Conservation (phyloP, 2,329 filamentous ascomycete species). For the Aureobasidium lini region DNA sequence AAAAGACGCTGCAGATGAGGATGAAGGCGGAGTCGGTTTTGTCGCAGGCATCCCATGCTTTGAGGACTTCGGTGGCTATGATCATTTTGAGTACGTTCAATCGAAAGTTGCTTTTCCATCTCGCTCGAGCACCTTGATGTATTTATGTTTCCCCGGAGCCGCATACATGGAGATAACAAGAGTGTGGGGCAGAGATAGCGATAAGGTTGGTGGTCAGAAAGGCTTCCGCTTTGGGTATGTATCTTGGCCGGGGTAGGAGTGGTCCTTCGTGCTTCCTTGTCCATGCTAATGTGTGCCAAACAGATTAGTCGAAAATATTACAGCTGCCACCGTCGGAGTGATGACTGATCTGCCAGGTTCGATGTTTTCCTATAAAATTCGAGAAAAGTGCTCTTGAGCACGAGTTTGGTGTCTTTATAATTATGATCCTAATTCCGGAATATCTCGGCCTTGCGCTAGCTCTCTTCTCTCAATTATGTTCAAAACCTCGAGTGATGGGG, state of each 20-base stretch:
- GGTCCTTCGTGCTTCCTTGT: background rate
- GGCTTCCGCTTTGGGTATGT: background rate
- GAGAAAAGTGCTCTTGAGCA: no score
- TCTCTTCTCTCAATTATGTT: background rate
- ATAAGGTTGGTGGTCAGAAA: constrained; percentile 2
- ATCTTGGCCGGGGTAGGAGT: background rate
- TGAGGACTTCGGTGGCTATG: background rate
- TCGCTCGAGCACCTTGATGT: background rate
- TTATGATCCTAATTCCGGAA: background rate
- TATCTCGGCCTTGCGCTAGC: background rate
- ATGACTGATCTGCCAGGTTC: no score
- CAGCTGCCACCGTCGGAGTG: no score
- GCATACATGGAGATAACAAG: background rate
- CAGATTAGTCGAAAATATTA: no score
- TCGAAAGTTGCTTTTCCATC: background rate
- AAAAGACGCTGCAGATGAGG: constrained; percentile 45
- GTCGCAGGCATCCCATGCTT: constrained; percentile 37
- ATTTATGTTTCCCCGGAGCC: background rate
- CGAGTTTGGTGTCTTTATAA: background rate
- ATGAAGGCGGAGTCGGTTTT: constrained; percentile 46
- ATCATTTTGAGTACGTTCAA: background rate
- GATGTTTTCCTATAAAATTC: no score
- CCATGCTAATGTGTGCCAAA: background rate
- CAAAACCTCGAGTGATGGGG: background rate
- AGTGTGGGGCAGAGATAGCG: constrained; percentile 1